Conservation (phyloP, 257 asterid species). For the Scutellaria barbata region DNA sequence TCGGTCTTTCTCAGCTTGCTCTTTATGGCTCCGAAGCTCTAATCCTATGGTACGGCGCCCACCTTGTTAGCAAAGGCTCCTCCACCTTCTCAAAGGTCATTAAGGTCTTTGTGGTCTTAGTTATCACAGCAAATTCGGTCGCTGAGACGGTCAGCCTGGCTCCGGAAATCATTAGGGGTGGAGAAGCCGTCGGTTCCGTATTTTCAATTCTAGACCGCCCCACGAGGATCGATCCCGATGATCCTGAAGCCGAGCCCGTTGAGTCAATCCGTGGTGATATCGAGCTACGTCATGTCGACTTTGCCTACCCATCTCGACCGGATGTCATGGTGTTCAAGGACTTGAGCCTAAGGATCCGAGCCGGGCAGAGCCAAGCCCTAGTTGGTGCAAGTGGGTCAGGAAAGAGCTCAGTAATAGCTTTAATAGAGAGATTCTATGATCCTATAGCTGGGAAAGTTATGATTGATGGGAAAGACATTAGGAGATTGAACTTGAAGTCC, state of each 20-base stretch:
- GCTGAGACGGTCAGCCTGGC: slow-evolving; percentile 98
- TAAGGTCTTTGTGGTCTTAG: slow-evolving; percentile 91
- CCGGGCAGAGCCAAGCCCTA: slow-evolving; percentile 97
- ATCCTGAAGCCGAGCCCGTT: slow-evolving; percentile 74
- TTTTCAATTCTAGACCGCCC: slow-evolving; percentile 85
- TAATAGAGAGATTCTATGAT: slow-evolving; percentile 88
- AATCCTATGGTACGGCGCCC: slow-evolving; percentile 91
- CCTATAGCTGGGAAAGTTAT: slow-evolving; percentile 83
- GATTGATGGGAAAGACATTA: slow-evolving; percentile 90
- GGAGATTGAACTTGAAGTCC: slow-evolving; percentile 75
- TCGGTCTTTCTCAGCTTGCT: slow-evolving; percentile 97
- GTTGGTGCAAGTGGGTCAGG: slow-evolving; percentile 99
- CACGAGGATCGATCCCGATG: slow-evolving; percentile 85
- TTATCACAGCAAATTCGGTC: slow-evolving; percentile 90
- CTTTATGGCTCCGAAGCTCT: slow-evolving; percentile 93
- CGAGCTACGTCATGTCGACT: slow-evolving; percentile 91
- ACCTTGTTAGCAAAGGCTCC: slow-evolving; percentile 72
- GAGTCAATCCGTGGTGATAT: slow-evolving; percentile 86
- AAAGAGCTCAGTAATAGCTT: slow-evolving; percentile 80
- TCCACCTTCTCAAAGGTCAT: slow-evolving; percentile 94
- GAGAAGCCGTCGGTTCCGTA: slow-evolving; percentile 94
- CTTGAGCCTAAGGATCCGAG: slow-evolving; percentile 76
- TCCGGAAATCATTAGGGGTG: slow-evolving; percentile 92
- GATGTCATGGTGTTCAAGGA: slow-evolving; percentile 88
- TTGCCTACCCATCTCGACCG: slow-evolving; percentile 90